Conservation (phyloP, 2,329 filamentous ascomycete species). For the Ophiosphaerella herpotricha region DNA sequence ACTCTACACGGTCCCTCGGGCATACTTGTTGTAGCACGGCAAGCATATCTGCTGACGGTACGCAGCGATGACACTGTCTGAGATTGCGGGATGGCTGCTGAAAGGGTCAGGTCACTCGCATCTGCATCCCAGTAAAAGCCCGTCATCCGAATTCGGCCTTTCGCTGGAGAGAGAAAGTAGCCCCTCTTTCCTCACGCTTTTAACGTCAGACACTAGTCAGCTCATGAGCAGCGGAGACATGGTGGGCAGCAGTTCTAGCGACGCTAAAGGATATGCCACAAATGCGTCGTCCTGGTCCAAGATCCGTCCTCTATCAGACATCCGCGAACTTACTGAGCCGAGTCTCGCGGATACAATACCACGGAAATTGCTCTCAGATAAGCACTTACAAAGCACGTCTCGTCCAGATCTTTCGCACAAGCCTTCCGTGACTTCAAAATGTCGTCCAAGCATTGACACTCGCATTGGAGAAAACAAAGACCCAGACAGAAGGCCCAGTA, state of each 20-base stretch:
- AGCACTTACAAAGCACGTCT: slow-evolving; percentile 28
- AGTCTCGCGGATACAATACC: slow-evolving; percentile 49
- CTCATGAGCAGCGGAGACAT: slow-evolving; percentile 27
- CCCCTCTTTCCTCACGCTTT: slow-evolving; percentile 13
- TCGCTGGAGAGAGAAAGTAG: slow-evolving; percentile 22
- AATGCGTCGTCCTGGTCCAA: slow-evolving; percentile 40
- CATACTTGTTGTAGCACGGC: slow-evolving; percentile 4
- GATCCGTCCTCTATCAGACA: slow-evolving; percentile 54
- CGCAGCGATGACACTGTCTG: slow-evolving; percentile 35
- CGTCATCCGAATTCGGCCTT: slow-evolving; percentile 15
- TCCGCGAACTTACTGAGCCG: slow-evolving; percentile 56
- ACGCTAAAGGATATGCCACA: slow-evolving; percentile 28
- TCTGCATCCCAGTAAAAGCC: slow-evolving; percentile 25
- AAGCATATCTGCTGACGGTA: slow-evolving; percentile 24
- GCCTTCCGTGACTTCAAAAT: slow-evolving; percentile 37
- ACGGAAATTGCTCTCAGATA: slow-evolving; percentile 30
- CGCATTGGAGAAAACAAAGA: slow-evolving; percentile 35
- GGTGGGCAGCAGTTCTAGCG: slow-evolving; percentile 29
- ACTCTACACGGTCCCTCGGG: slow-evolving; percentile 23
- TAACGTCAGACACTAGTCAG: slow-evolving; percentile 15
- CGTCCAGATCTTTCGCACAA: slow-evolving; percentile 36
- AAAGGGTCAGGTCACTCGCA: slow-evolving; percentile 41
- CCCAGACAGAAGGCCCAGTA: slow-evolving; percentile 32
- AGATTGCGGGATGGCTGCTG: slow-evolving; percentile 40
- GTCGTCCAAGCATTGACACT: slow-evolving; percentile 36